These are phyloP conservation scores for Calonectria fujianensis DNA, from an alignment of 2,329 filamentous ascomycete species.

Conservation along the genomic window DNA sequence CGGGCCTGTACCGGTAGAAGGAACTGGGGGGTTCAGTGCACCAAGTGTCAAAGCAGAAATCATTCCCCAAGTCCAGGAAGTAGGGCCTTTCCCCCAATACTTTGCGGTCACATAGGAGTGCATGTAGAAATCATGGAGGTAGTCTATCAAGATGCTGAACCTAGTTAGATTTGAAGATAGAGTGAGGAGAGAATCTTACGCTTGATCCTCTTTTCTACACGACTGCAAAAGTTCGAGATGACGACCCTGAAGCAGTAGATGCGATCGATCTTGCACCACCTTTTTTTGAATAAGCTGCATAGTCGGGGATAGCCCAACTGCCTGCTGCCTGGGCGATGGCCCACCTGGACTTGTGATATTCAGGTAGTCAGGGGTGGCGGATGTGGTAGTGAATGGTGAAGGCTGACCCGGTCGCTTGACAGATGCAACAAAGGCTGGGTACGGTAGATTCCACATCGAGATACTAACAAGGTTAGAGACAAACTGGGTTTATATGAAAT, in stretches of 20 bases:
- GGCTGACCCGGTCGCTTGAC: conserved; percentile 2
- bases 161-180: background rate
- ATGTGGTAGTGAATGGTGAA: conserved; percentile 27
- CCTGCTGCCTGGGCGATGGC: background rate
- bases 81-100: conserved; percentile 33
- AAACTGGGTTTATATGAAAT: background rate
- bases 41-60: background rate
- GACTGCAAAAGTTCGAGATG: conserved; percentile 26
- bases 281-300: conserved; percentile 39
- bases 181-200: background rate
- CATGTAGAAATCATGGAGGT: conserved; percentile 46
- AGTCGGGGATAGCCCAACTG: conserved; percentile 33
- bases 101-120: conserved; percentile 35
- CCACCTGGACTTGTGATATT: conserved; percentile 30
- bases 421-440: conserved; percentile 33
- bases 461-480: conserved; percentile 25
- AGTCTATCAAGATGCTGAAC: conserved; percentile 31
- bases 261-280: background rate
- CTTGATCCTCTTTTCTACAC: conserved; percentile 37
- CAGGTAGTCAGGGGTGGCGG: conserved; percentile 38
- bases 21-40: background rate
- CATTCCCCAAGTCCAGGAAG: conserved; percentile 5
- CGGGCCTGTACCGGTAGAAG: background rate
- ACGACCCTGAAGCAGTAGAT: conserved; percentile 39
- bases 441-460: conserved; percentile 37